Evolutionary conservation across 176 grass and related monocot genomes (phyloP).

Genomic region (Metroxylon sagu): DNA sequence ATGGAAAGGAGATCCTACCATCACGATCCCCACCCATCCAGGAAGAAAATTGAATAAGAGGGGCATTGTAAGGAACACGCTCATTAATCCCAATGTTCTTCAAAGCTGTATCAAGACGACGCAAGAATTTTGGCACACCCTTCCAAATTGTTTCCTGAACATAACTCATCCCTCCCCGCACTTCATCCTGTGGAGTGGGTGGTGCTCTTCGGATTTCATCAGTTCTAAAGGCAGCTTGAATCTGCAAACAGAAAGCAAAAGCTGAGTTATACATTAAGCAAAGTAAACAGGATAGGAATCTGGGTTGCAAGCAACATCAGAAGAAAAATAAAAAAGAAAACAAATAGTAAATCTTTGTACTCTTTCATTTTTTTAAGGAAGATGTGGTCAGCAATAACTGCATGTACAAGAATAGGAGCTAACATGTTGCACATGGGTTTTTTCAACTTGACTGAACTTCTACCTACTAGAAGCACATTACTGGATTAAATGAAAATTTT

Average conservation of each 20-base stretch:
- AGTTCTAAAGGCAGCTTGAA: constrained; percentile 93
- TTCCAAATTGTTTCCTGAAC: constrained; percentile 98
- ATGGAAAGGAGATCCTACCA: constrained; percentile 40
- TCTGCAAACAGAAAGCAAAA: constrained; percentile 30
- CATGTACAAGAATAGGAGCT: too few relatives aligned
- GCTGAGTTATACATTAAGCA: too few relatives aligned
- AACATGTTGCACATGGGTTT: too few relatives aligned
- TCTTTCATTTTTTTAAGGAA: too few relatives aligned
- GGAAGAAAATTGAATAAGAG: constrained; percentile 97
- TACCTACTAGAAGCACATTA: too few relatives aligned
- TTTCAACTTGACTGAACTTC: too few relatives aligned
- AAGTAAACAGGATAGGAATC: too few relatives aligned
- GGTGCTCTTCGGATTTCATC: constrained; percentile 92
- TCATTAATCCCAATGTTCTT: constrained; percentile 96
- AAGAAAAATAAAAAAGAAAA: background rate
- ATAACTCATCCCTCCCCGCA: constrained; percentile 97
- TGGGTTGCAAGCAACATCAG: background rate
- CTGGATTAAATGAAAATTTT: too few relatives aligned
- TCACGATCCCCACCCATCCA: constrained; percentile 99
- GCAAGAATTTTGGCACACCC: constrained; percentile 94
- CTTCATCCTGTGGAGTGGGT: constrained; percentile 95
- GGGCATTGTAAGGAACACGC: constrained; percentile 82
- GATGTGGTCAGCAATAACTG: too few relatives aligned
- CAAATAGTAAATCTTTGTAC: too few relatives aligned
- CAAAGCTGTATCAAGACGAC: constrained; percentile 86